A percentile compares a stretch with the other conserved stretches of the same genome.
These are phyloP conservation scores for Sarocladium brachiariae DNA, from an alignment of 2,329 filamentous ascomycete species.

Conservation along the genomic window DNA sequence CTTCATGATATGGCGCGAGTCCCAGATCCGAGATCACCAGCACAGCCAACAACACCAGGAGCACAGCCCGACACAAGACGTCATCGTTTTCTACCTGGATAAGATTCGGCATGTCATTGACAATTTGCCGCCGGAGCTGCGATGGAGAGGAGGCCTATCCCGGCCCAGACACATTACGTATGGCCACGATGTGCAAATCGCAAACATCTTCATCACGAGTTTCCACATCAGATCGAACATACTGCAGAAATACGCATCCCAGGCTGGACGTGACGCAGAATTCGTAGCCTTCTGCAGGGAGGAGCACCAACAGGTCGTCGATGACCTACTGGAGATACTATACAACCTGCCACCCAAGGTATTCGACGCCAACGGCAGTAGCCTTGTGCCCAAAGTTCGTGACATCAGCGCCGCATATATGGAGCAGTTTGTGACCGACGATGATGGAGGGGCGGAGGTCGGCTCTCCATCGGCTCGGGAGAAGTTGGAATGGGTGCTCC, in stretches of 20 bases:
- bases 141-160: constrained; percentile 29
- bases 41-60: neutral
- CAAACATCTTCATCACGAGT: constrained; percentile 30
- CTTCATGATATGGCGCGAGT: constrained; percentile 26
- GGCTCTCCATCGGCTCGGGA: constrained; percentile 13
- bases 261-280: neutral
- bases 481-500: constrained; percentile 22
- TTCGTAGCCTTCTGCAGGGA: neutral
- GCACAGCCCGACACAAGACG: neutral
- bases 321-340: constrained; percentile 28
- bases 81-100: constrained; percentile 10
- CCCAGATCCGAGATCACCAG: constrained; percentile 14
- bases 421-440: neutral
- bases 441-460: neutral
- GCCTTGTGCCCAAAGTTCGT: constrained; percentile 28
- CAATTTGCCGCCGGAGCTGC: constrained; percentile 24
- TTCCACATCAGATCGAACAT: constrained; percentile 29
- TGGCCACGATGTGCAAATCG: constrained; percentile 30
- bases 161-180: constrained; percentile 21
- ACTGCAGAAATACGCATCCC: constrained; percentile 20
- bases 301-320: constrained; percentile 26
- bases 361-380: constrained; percentile 26
- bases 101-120: constrained; percentile 24
- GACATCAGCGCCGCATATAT: constrained; percentile 29
- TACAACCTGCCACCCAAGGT: constrained; percentile 26